phyloP scores from a whole-genome alignment of 768 basidiomycete species.

The Pholiota microspora region DNA sequence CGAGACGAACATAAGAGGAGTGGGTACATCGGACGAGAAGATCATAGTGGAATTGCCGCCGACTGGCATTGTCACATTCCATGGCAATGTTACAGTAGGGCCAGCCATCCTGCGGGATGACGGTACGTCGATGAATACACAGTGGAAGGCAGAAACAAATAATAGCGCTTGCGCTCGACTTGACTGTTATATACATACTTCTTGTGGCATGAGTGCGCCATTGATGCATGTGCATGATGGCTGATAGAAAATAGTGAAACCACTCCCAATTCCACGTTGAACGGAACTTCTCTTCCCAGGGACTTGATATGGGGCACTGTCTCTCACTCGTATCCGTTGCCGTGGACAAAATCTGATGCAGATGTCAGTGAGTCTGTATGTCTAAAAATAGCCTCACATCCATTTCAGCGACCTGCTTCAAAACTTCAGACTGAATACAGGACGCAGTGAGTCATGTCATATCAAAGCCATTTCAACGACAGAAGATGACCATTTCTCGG shows the following conservation, averaged over 20 bases:
- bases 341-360: background rate
- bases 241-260: background rate
- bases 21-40: slow-evolving; percentile 7
- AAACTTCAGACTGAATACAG: background rate
- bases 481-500: too few species aligned
- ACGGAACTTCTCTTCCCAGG: background rate
- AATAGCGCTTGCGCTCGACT: background rate
- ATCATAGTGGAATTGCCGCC: background rate
- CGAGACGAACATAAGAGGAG: slow-evolving; percentile 2
- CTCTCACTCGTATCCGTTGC: background rate
- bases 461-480: too few species aligned
- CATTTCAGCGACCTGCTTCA: background rate
- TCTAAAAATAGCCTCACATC: background rate
- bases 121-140: background rate
- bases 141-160: background rate
- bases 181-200: background rate
- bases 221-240: background rate
- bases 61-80: too few species aligned
- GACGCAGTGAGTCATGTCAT: too few species aligned
- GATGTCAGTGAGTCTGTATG: background rate
- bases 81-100: background rate
- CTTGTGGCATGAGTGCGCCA: background rate
- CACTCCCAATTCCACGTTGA: background rate
- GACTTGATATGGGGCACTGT: background rate
- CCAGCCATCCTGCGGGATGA: slow-evolving; percentile 3